These are phyloP conservation scores for Glycyrrhiza uralensis DNA, from an alignment of 306 rosid species.

Conservation along the genomic window DNA sequence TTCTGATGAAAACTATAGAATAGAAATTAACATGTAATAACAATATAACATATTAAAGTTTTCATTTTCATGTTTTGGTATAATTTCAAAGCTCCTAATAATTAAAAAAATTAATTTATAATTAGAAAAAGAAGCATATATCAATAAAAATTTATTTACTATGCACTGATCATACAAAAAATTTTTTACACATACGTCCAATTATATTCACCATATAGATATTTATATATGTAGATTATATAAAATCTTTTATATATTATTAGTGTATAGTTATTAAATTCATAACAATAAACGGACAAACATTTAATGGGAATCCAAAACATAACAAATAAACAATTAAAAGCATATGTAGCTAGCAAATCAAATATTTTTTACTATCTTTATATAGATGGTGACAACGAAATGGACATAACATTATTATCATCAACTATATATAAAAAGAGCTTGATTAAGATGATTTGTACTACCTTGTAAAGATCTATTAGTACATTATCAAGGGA, in stretches of 20 bases:
- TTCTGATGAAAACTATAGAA: neutral
- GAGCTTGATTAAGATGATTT: neutral
- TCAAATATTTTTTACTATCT: neutral
- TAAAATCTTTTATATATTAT: too few species aligned
- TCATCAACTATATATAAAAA: neutral
- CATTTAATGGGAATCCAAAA: neutral
- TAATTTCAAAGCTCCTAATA: neutral
- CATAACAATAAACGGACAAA: too few species aligned
- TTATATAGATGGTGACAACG: neutral
- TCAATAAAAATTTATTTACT: too few species aligned
- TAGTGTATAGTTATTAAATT: too few species aligned
- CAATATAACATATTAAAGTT: neutral
- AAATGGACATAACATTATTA: neutral
- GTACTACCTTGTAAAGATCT: conserved; percentile 90
- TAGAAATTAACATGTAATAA: neutral
- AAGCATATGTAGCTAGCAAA: neutral
- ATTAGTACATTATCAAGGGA: conserved; percentile 88
- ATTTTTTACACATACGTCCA: too few species aligned
- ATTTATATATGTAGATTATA: too few species aligned
- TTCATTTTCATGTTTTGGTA: neutral
- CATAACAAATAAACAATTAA: neutral
- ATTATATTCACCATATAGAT: too few species aligned
- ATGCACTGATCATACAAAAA: too few species aligned
- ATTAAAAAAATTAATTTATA: neutral
- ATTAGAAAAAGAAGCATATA: neutral